Base-by-base conservation (phyloP, 306 rosid genomes). In the Biancaea sappan region DNA sequence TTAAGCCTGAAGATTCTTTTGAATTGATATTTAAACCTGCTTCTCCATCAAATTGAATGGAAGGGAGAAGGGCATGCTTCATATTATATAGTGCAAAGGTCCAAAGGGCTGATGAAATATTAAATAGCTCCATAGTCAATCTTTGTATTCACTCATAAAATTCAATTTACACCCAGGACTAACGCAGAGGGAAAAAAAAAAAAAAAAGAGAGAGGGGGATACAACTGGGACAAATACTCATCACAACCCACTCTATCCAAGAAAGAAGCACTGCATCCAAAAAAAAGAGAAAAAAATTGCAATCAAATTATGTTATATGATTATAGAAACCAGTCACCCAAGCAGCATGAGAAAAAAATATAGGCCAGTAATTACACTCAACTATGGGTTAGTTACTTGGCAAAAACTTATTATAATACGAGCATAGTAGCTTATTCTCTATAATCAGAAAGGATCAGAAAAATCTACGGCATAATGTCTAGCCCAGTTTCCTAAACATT, bases 401-500 rank as follows among this genome's bases (percentile, higher is more conserved):
- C 3, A 52, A 19, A 22, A 19, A 19, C 28, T 52, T 8, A 26
- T 25, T 3, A 26, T 4, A 24, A 56, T 46, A 13, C 2, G 16
- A 18, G n/a, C 62, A 40, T 64, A 58, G 66, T 29, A 63, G 28
- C 28, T 35, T 69, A 29, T 61, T 68, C 50, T 43, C 9, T 19
- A 4, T 56, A 58, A 25, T n/a, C 52, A 63, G 51, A 73, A 43
- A 37, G 37, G 43, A 68, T 34, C 60, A 81, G 11, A 18, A 46
- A 46, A 62, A 19, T 64, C 53, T 2, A 52, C 25, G 26, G 21
- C 32, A 61, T 26, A 50, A 34, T 16, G 65, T 34, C 40, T 19
- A 18, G 22, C 67, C 46, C 47, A 10, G n/a, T 35, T 19, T 35
- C 40, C 22, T 6, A 14, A 5, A 31, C 40, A 16, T 22, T 9